Evolutionary conservation across 768 basidiomycete genomes (phyloP), one percentile per base, ranked within the genome.

Genomic region (Amanita jacksonii): DNA sequence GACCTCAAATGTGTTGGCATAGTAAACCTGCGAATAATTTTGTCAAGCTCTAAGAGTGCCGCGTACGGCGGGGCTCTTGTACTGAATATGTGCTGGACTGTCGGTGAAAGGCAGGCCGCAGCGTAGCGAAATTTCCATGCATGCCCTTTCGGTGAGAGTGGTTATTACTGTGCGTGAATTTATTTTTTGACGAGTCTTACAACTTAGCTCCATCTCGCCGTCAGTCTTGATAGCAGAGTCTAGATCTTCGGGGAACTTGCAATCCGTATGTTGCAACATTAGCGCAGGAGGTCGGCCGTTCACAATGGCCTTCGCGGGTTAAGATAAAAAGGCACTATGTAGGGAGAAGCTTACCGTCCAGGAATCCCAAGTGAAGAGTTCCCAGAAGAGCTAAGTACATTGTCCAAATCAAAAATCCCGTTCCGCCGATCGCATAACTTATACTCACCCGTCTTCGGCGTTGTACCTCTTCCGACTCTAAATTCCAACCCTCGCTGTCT

Each of bases 211-310:
- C 16, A 51, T 49, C 37, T 63, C 58, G 41, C 71, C 68, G 12
- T 54, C 51, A 12, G 57, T 44, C 38, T 58, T 61, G 19, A 56
- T 47, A 7, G 48, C 47, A 8, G 64, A 54, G 13, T 66, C 62
- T 8, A 60, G 45, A 48, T 76, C 73, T 16, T 70, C 66, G 4
- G 76, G 74, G 50, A 75, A 72, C 35, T 63, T 62, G 52, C 74
- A 76, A 47, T 77, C 73, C 13, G 68, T 64, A 51, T 74, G 64
- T 41, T 68, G 63, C n/a, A 74, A 59, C 32, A 62, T 57, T 20
- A 76, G 49, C 8, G 67, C 58, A 6, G 71, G 69, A 4, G 75
- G 71, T 6, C 76, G 61, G n/a, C 75, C 75, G 48, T 69, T 68
- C 12, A 70, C 62, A 43, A 76, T 57, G 42, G 69, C 66, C 71